phyloP scores from a whole-genome alignment of 257 asterid genomes.

The Craterostigma plantagineum region DNA sequence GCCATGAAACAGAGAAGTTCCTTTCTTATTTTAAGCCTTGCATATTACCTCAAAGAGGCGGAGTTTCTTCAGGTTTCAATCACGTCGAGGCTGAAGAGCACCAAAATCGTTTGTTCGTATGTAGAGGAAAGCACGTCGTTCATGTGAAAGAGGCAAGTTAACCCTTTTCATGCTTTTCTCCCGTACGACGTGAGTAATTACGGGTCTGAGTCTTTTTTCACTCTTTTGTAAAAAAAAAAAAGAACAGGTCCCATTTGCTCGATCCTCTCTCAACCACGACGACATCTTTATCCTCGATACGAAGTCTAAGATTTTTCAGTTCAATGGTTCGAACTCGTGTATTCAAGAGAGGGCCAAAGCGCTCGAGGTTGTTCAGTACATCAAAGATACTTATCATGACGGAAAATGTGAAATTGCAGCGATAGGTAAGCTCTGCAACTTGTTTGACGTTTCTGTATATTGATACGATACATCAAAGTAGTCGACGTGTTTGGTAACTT shows the following conservation, averaged over 20 bases:
- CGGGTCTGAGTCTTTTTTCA: not conserved
- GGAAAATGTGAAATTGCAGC: conserved; percentile 97
- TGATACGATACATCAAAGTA: conserved; percentile 9
- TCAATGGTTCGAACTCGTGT: conserved; percentile 89
- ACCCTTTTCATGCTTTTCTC: conserved; percentile 1
- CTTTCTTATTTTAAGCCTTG: conserved; percentile 98
- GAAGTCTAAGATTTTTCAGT: conserved; percentile 74
- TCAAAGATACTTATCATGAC: conserved; percentile 85
- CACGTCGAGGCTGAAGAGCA: conserved; percentile 69
- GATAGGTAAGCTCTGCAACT: conserved; percentile 40
- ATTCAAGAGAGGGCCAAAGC: conserved; percentile 99
- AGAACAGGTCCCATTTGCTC: conserved; percentile 75
- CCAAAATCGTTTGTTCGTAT: conserved; percentile 56
- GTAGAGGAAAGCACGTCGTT: conserved; percentile 96
- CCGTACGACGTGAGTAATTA: too few species aligned
- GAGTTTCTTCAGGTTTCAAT: conserved; percentile 83
- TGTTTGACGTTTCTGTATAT: conserved; percentile 10
- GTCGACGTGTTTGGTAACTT: conserved; percentile 10
- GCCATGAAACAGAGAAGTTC: conserved; percentile 90
- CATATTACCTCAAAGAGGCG: conserved; percentile 94
- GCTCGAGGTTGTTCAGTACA: conserved; percentile 90
- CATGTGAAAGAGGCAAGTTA: conserved; percentile 79
- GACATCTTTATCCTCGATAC: conserved; percentile 92
- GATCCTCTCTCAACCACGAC: conserved; percentile 93
- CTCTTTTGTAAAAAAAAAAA: conserved; percentile 17